These are phyloP conservation scores for Pythium volutum DNA, from an alignment of 352 stramenopile species.

Conservation along the genomic window DNA sequence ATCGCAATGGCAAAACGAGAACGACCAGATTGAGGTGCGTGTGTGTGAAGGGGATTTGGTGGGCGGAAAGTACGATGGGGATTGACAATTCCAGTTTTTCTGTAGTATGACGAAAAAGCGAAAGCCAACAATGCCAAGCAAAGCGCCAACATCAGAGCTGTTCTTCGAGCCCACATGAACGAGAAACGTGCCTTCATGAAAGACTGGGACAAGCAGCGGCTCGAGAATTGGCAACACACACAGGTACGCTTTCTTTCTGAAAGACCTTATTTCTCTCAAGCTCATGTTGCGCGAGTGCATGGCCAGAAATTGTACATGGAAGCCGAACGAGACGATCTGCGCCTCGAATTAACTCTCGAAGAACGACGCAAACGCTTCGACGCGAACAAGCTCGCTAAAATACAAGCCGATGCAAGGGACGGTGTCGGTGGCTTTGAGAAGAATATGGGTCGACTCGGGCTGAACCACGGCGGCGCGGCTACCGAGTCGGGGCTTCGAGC, in stretches of 20 bases:
- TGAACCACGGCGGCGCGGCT: constrained; percentile 23
- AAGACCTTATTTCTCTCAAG: not conserved
- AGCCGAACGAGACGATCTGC: constrained; percentile 48
- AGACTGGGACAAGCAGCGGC: constrained; percentile 57
- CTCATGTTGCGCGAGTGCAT: not conserved
- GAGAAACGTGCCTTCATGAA: constrained; percentile 61
- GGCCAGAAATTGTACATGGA: constrained; percentile 33
- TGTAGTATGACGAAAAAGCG: constrained; percentile 33
- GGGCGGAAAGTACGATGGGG: too few species aligned
- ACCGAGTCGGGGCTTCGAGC: constrained; percentile 32
- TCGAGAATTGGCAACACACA: constrained; percentile 49
- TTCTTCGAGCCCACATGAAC: constrained; percentile 44
- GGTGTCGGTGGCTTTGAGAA: constrained; percentile 59
- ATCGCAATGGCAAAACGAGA: constrained; percentile 52
- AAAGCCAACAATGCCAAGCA: constrained; percentile 25
- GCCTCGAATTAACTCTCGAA: constrained; percentile 57
- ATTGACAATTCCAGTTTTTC: too few species aligned
- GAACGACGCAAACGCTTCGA: constrained; percentile 37
- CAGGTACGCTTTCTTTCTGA: constrained; percentile 31
- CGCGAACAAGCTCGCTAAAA: constrained; percentile 25
- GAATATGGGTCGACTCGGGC: constrained; percentile 58
- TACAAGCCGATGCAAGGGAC: constrained; percentile 36
- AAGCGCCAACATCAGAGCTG: constrained; percentile 24
- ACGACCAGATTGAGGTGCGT: constrained; percentile 37
- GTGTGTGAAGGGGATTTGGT: not conserved